Conservation (phyloP, 345 rosid genomes). For the Populus deltoides region DNA sequence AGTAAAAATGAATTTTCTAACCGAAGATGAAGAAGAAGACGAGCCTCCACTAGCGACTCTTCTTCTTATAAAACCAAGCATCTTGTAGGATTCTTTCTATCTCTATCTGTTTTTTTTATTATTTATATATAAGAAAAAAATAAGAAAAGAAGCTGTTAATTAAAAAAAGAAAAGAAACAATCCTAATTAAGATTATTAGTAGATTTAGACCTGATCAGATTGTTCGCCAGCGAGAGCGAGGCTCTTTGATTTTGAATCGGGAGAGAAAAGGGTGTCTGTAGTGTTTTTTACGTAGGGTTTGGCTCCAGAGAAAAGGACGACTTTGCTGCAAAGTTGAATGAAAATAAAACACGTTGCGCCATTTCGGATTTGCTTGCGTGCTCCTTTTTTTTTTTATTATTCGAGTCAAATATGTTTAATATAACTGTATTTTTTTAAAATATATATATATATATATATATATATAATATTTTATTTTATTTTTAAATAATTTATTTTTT, state of each 20-base stretch:
- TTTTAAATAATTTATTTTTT: too few species aligned
- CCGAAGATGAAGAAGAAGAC: conserved; percentile 16
- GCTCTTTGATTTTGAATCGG: neutral
- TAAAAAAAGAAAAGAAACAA: too few species aligned
- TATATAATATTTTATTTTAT: too few species aligned
- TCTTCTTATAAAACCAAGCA: conserved; percentile 17
- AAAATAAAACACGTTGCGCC: neutral
- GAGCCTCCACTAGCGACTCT: conserved; percentile 13
- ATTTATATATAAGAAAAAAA: too few species aligned
- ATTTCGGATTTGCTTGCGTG: neutral
- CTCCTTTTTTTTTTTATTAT: neutral
- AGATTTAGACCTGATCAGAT: neutral
- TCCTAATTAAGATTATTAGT: too few species aligned
- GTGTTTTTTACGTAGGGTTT: conserved; percentile 2
- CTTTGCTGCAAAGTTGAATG: neutral
- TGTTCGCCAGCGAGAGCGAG: neutral
- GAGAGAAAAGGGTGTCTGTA: neutral
- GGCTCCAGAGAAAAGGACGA: neutral
- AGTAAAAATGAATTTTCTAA: neutral
- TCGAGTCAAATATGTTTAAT: neutral
- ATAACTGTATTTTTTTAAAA: too few species aligned
- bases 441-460: too few species aligned
- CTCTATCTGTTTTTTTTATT: neutral
- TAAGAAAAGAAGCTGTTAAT: neutral
- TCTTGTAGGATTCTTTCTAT: neutral